Base-by-base conservation (phyloP, 345 rosid species). In the thale cress (Arabidopsis thaliana) region DNA sequence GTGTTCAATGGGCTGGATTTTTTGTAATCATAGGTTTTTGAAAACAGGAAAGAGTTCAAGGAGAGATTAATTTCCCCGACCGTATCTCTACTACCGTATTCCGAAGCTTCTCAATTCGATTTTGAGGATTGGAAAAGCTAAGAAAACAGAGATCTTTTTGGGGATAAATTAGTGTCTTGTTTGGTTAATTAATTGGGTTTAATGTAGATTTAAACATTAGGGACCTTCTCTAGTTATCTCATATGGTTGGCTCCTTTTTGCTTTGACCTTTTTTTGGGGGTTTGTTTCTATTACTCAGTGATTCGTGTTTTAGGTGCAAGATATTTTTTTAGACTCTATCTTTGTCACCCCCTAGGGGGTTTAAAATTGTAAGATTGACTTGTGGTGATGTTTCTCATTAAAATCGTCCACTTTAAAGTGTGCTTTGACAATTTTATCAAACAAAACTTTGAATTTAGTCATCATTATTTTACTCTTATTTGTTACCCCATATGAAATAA, bases 161-260 rank as follows among this genome's bases (percentile, higher is more conserved):
- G 50, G 75, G 74, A 42, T 52, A 25, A 50, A 76, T 69, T 62
- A 52, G 51, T 34, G 59, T 42, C 33, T 52, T 60, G 69, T 69
- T 75, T 52, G 62, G 55, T 33, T 51, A 34, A 52, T 62, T 69
- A 46, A 69, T 52, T 69, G 65, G 36, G 38, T 69, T 75, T 51
- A 61, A 24, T 53, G 70, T 76, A 69, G 79, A 75, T 53, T 69
- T 45, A 37, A 53, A 76, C 49, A 56, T 36, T 76, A 76, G 70
- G 57, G 65, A 8, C 45, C 22, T 37, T 69, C 64, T 37, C 49
- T 76, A 69, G 65, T 63, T 42, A 36, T 20, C 1, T 20, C 22
- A 44, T 46, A 58, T 66, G 57, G 42, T 32, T 67, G 55, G 48
- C 73, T 67, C 28, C 33, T 34, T 36, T 69, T 52, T 52, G 20